Percentiles rank a stretch among this genome's conserved stretches.
Evolutionary conservation across 2,329 filamentous ascomycete species (phyloP).

Genomic region (Trichoderma hamatum): DNA sequence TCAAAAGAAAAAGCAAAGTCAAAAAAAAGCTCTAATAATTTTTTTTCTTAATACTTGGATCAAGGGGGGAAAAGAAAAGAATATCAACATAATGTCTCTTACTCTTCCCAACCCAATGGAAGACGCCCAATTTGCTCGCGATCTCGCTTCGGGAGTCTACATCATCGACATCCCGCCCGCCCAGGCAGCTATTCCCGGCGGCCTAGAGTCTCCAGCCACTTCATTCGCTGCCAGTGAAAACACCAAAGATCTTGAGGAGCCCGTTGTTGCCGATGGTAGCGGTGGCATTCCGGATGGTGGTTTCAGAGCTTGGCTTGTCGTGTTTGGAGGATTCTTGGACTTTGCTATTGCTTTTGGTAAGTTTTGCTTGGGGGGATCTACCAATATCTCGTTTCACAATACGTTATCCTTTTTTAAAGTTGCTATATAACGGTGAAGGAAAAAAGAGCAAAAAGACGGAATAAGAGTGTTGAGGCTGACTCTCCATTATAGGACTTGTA

Average conservation of each 20-base stretch:
- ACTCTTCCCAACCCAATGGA: background rate
- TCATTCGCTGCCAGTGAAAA: background rate
- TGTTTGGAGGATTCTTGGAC: slow-evolving; percentile 39
- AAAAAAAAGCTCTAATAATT: background rate
- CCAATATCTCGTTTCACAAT: no score
- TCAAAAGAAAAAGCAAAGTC: background rate
- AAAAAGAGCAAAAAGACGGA: no score
- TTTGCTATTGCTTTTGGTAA: slow-evolving; percentile 37
- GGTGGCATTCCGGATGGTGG: slow-evolving; percentile 34
- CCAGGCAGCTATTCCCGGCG: background rate
- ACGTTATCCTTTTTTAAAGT: no score
- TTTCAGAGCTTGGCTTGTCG: slow-evolving; percentile 38
- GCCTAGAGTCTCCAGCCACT: slow-evolving; percentile 1
- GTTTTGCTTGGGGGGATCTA: no score
- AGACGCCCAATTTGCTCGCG: background rate
- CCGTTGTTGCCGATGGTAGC: background rate
- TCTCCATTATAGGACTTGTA: slow-evolving; percentile 32
- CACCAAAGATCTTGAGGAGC: background rate
- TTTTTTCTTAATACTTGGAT: background rate
- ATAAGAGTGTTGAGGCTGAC: background rate
- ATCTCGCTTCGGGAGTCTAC: background rate
- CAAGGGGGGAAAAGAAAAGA: background rate
- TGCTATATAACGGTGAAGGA: no score
- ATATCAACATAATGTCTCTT: background rate
- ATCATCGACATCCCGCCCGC: slow-evolving; percentile 12